Evolutionary conservation across 441 rosid genomes (phyloP).

Genomic region (Melastoma candidum): DNA sequence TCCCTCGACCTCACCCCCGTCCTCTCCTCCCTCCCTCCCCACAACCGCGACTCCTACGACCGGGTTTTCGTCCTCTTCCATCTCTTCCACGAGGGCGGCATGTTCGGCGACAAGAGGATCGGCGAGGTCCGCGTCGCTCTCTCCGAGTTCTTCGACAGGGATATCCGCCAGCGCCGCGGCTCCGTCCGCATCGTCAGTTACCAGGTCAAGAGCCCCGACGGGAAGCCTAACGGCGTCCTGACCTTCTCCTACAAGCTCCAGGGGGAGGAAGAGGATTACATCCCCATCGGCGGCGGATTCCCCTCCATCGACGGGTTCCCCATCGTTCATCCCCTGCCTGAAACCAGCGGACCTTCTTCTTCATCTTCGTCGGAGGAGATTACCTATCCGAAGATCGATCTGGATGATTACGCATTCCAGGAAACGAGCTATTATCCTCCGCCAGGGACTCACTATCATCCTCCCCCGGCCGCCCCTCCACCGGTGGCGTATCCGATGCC

Average conservation of each 20-base stretch:
- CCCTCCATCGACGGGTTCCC: constrained; percentile 21
- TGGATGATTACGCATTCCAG: background rate
- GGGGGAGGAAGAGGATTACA: constrained; percentile 9
- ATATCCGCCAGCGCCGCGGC: constrained; percentile 6
- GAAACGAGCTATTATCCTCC: constrained; percentile 19
- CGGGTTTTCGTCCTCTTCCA: constrained; percentile 30
- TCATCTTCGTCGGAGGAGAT: constrained; percentile 5
- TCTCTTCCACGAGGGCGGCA: constrained; percentile 36
- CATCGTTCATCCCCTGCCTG: constrained; percentile 14
- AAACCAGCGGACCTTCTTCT: background rate
- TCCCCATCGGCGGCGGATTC: constrained; percentile 9
- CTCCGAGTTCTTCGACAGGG: constrained; percentile 17
- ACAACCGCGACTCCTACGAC: constrained; percentile 15
- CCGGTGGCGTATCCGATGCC: constrained; percentile 2
- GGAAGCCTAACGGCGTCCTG: constrained; percentile 42
- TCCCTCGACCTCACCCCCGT: constrained; percentile 26
- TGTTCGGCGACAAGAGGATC: constrained; percentile 47
- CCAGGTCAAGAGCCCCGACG: constrained; percentile 22
- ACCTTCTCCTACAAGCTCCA: constrained; percentile 36
- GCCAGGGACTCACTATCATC: constrained; percentile 19
- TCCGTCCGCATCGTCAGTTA: constrained; percentile 33
- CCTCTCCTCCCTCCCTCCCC: too few species aligned
- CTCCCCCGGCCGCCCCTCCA: constrained; percentile 11
- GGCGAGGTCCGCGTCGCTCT: constrained; percentile 48
- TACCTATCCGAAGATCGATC: constrained; percentile 7